Evolutionary conservation across 345 rosid species (phyloP).

Genomic region (Iberis pinnata): DNA sequence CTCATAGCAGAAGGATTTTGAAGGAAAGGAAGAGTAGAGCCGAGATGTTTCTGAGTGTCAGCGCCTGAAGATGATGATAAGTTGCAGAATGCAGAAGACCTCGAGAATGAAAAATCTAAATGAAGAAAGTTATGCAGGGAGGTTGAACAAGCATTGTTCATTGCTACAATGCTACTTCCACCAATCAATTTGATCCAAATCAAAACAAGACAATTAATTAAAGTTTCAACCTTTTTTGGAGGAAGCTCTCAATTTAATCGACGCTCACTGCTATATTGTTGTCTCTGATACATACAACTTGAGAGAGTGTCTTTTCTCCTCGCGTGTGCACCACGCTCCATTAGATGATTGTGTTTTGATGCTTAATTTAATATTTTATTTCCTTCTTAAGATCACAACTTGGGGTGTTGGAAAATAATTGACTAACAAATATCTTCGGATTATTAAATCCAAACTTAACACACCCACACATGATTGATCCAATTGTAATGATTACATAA

Average conservation of each 20-base stretch:
- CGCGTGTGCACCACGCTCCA: background rate
- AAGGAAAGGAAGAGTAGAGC: conserved; percentile 57
- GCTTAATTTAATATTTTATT: too few relatives aligned
- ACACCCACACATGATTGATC: too few relatives aligned
- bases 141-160: conserved; percentile 16
- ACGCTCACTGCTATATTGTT: background rate
- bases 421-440: too few relatives aligned
- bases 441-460: too few relatives aligned
- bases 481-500: too few relatives aligned
- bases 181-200: too few relatives aligned
- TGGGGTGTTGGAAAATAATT: background rate
- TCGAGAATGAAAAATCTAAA: conserved; percentile 32
- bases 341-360: background rate
- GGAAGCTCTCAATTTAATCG: too few relatives aligned
- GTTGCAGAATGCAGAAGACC: conserved; percentile 61
- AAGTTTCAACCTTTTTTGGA: too few relatives aligned
- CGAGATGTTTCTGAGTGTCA: conserved; percentile 42
- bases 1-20: conserved; percentile 47
- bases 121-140: conserved; percentile 21
- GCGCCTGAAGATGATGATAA: conserved; percentile 59
- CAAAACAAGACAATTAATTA: too few relatives aligned
- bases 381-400: conserved; percentile 1
- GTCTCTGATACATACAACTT: background rate
- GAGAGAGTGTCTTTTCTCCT: background rate
- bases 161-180: conserved; percentile 20